A percentile compares a stretch with the other conserved stretches of the same genome.
phyloP scores from a whole-genome alignment of 1,284 basidiomycete species.

The Ganoderma sinense region DNA sequence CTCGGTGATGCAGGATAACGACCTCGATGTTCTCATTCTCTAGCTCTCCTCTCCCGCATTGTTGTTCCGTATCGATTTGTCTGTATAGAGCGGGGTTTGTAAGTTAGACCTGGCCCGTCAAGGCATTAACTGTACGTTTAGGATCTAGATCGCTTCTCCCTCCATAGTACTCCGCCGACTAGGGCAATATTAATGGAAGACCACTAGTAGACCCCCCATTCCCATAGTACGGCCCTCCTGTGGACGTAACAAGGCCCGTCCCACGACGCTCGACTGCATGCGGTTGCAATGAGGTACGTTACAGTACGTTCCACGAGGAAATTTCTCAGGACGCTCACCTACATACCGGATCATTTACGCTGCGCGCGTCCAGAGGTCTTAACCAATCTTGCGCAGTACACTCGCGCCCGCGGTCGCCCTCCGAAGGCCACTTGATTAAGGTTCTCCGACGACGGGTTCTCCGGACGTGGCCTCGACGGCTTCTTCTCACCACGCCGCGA shows the following conservation, averaged over 20 bases:
- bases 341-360: slow-evolving; percentile 5
- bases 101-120: slow-evolving; percentile 25
- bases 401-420: slow-evolving; percentile 13
- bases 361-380: slow-evolving; percentile 13
- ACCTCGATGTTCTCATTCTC: slow-evolving; percentile 42
- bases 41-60: slow-evolving; percentile 29
- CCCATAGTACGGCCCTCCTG: neutral
- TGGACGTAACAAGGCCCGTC: slow-evolving; percentile 22
- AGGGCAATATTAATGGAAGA: slow-evolving; percentile 4
- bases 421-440: slow-evolving; percentile 14
- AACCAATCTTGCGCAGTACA: slow-evolving; percentile 12
- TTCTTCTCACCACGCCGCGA: slow-evolving; percentile 21
- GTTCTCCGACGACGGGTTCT: slow-evolving; percentile 22
- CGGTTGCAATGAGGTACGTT: slow-evolving; percentile 25
- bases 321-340: slow-evolving; percentile 13
- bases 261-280: slow-evolving; percentile 16
- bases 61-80: neutral
- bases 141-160: slow-evolving; percentile 22
- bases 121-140: slow-evolving; percentile 24
- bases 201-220: neutral
- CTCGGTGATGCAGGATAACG: slow-evolving; percentile 49
- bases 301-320: slow-evolving; percentile 10
- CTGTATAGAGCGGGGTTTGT: slow-evolving; percentile 26
- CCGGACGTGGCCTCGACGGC: neutral
- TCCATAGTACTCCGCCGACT: slow-evolving; percentile 8